phyloP scores from a whole-genome alignment of 805 yeast species.

The Metschnikowia similis region DNA sequence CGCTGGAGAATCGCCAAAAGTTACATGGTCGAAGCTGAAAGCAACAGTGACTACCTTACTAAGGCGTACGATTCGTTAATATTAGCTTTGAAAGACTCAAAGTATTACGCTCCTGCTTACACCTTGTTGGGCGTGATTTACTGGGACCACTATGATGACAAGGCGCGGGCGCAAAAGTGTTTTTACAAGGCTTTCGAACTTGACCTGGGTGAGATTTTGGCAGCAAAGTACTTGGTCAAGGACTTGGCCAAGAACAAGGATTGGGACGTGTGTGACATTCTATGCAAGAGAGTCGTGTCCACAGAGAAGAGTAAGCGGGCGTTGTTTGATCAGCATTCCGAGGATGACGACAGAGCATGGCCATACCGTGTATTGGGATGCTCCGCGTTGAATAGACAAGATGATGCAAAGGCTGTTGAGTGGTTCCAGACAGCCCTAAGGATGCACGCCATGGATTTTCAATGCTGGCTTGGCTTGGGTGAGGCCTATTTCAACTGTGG shows the following conservation, averaged over 20 bases:
- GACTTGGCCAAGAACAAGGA: conserved; percentile 64
- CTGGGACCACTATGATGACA: conserved; percentile 52
- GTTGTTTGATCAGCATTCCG: conserved; percentile 29
- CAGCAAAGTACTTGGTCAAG: conserved; percentile 69
- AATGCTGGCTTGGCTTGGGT: conserved; percentile 96
- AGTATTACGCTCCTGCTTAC: conserved; percentile 72
- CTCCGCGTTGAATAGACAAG: conserved; percentile 63
- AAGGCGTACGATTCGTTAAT: conserved; percentile 57
- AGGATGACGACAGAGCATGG: conserved; percentile 56
- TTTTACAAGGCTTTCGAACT: conserved; percentile 86
- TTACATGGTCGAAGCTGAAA: conserved; percentile 34
- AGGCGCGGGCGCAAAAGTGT: conserved; percentile 73
- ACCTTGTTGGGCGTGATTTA: conserved; percentile 80
- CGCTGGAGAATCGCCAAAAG: conserved; percentile 76
- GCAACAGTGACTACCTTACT: conserved; percentile 25
- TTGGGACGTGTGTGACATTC: conserved; percentile 80
- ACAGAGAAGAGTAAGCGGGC: conserved; percentile 57
- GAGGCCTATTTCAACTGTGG: conserved; percentile 88
- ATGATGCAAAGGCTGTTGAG: conserved; percentile 76
- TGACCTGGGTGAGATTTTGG: conserved; percentile 66
- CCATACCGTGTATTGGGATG: conserved; percentile 87
- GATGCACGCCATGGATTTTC: conserved; percentile 57
- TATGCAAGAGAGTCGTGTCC: conserved; percentile 62
- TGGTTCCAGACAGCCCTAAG: conserved; percentile 85
- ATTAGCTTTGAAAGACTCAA: conserved; percentile 57